Evolutionary conservation across 1,284 basidiomycete species (phyloP), one percentile per base, ranked within the genome.

Genomic region (Ustilago sp.): DNA sequence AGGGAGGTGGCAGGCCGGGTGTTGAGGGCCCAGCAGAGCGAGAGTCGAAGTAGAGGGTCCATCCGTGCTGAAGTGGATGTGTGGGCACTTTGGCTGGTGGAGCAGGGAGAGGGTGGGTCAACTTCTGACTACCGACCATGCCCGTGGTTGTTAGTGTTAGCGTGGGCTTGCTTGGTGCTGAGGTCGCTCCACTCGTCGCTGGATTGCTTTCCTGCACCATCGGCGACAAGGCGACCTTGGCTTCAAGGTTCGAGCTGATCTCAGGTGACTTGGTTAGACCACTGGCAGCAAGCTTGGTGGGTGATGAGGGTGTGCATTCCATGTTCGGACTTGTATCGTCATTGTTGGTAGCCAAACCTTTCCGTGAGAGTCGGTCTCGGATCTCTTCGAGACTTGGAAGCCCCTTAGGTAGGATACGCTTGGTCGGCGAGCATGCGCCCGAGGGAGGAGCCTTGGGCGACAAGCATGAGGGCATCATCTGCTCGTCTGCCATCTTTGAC

Each of bases 41-140:
- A 3, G 62, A 90, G 85, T 97, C 94, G 86, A 94, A 94, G 87
- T 91, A 95, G 63, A 96, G 89, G 4, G 93, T 94, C 93, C 94
- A 96, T 63, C 90, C 85, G 86, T 92, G 92, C 82, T 93, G 91
- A 35, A 96, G 88, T 3, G 94, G 94, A 83, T 94, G 93, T 5
- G 52, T 41, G 12, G 63, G 13, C 11, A 59, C 32, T 38, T 62
- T 68, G 35, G 59, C 43, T 4, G 62, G 66, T 7, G 71, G 52
- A 8, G 66, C 43, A 1, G 67, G 70, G 23, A 60, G 63, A 1
- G 62, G 60, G 17, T 55, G 59, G 12, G 41, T 54, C 35, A 50
- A 48, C 38, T 57, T 63, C 32, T 45, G 47, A 34, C 8, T 35
- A 38, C 8, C 11, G 28, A 50, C 8, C 48, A 32, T 41, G 23